Evolutionary conservation across 164 flowering plant species (phyloP).

Genomic region (Santalum album): DNA sequence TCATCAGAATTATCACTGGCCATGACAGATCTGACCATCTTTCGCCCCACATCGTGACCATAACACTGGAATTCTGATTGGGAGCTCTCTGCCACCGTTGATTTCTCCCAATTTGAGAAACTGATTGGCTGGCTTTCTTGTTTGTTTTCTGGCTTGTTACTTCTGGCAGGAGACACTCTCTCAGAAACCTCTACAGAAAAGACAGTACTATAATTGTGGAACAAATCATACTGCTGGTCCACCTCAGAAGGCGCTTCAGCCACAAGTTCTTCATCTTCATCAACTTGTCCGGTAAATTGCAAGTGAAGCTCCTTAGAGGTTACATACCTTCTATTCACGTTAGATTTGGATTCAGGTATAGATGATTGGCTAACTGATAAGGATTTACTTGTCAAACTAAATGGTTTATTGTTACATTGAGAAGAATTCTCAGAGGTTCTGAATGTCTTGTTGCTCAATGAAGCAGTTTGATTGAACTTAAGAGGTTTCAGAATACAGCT

Average conservation of each 20-base stretch:
- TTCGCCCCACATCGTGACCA: constrained; percentile 11
- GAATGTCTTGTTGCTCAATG: constrained; percentile 14
- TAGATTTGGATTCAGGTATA: constrained; percentile 10
- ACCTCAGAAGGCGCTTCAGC: constrained; percentile 12
- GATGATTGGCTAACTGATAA: constrained; percentile 11
- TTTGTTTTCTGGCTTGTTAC: constrained; percentile 4
- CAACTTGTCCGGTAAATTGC: constrained; percentile 13
- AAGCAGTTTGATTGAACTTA: constrained; percentile 17
- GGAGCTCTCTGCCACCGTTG: constrained; percentile 11
- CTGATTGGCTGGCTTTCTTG: constrained; percentile 12
- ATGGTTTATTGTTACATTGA: constrained; percentile 5
- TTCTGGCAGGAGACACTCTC: constrained; percentile 7
- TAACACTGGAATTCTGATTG: constrained; percentile 1
- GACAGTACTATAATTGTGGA: constrained; percentile 1
- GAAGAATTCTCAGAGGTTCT: constrained; percentile 10
- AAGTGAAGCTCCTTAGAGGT: constrained; percentile 17
- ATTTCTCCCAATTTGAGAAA: constrained; percentile 12
- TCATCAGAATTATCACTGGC: constrained; percentile 6
- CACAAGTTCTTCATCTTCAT: constrained; percentile 20
- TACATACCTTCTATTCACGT: constrained; percentile 6
- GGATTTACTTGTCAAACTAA: constrained; percentile 6
- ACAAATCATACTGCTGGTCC: constrained; percentile 13
- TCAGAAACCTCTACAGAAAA: constrained; percentile 12
- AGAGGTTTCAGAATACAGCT: constrained; percentile 9
- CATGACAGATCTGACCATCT: constrained; percentile 15